Conservation (phyloP, 331 rosid species). For the Phaseolus coccineus region DNA sequence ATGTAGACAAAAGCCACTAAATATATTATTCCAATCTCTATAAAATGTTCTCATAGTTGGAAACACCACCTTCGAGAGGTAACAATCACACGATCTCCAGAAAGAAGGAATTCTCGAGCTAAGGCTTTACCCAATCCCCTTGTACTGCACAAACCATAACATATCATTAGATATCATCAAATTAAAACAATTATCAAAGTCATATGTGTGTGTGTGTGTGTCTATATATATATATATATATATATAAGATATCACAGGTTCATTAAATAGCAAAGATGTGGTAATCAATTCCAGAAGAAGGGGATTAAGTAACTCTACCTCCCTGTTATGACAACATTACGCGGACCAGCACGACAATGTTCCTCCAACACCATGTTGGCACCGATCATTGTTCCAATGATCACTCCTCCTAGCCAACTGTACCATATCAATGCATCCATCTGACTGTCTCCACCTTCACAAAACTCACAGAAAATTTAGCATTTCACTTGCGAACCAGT, state of each 20-base stretch:
- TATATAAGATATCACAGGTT: background rate
- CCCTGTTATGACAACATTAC: conserved; percentile 91
- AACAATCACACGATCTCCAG: conserved; percentile 84
- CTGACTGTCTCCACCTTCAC: conserved; percentile 87
- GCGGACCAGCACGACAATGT: conserved; percentile 90
- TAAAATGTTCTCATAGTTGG: conserved; percentile 27
- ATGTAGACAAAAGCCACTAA: conserved; percentile 10
- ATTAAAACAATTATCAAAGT: conserved; percentile 7
- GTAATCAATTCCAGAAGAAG: conserved; percentile 6
- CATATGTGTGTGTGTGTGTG: background rate
- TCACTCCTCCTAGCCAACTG: conserved; percentile 97
- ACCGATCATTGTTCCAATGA: conserved; percentile 95
- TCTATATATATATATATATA: background rate
- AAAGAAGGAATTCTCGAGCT: conserved; percentile 96
- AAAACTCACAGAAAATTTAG: conserved; percentile 39
- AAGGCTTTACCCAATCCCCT: conserved; percentile 97
- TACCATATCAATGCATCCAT: conserved; percentile 87
- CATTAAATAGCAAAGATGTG: conserved; percentile 13
- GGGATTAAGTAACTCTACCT: conserved; percentile 58
- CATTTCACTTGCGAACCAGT: conserved; percentile 1
- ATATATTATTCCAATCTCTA: conserved; percentile 21
- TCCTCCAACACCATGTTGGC: conserved; percentile 91
- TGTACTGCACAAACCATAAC: conserved; percentile 68
- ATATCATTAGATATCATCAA: conserved; percentile 18
- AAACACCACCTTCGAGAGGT: conserved; percentile 90